Conservation (phyloP, 2,329 filamentous ascomycete genomes). For the Aspergillus neoniger region DNA sequence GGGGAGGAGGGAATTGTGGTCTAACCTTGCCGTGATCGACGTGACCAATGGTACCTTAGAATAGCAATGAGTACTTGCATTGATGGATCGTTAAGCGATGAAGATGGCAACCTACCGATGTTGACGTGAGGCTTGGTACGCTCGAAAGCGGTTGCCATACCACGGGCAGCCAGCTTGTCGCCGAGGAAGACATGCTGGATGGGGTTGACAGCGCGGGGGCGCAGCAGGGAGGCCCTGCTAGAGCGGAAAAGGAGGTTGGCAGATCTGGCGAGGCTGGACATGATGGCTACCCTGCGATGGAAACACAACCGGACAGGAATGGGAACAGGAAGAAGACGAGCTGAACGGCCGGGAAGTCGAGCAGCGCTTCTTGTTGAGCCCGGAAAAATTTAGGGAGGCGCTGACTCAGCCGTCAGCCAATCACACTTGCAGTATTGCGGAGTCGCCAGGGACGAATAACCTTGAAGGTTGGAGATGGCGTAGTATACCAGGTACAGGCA, state of each 20-base stretch:
- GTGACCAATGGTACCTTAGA: conserved; percentile 88
- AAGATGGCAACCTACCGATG: conserved; percentile 67
- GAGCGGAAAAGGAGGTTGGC: conserved; percentile 79
- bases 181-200: conserved; percentile 62
- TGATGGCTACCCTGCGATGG: conserved; percentile 53
- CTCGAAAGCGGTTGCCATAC: conserved; percentile 70
- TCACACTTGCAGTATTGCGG: conserved; percentile 34
- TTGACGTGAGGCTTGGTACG: conserved; percentile 97
- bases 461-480: background rate
- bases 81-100: background rate
- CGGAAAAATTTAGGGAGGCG: conserved; percentile 39
- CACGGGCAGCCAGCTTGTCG: conserved; percentile 51
- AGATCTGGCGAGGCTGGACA: conserved; percentile 79
- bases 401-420: conserved; percentile 45
- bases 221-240: conserved; percentile 71
- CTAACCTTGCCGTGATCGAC: conserved; percentile 98
- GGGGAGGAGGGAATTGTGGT: conserved; percentile 9
- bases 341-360: conserved; percentile 23
- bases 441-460: conserved; percentile 9
- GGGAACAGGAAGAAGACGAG: conserved; percentile 30
- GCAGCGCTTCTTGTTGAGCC: conserved; percentile 15
- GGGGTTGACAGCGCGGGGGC: conserved; percentile 70
- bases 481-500: background rate
- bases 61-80: background rate
- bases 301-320: conserved; percentile 30